Evolutionary conservation across 192 early-diverging fungal genomes (phyloP).

Genomic region (Umbelopsis isabellina): DNA sequence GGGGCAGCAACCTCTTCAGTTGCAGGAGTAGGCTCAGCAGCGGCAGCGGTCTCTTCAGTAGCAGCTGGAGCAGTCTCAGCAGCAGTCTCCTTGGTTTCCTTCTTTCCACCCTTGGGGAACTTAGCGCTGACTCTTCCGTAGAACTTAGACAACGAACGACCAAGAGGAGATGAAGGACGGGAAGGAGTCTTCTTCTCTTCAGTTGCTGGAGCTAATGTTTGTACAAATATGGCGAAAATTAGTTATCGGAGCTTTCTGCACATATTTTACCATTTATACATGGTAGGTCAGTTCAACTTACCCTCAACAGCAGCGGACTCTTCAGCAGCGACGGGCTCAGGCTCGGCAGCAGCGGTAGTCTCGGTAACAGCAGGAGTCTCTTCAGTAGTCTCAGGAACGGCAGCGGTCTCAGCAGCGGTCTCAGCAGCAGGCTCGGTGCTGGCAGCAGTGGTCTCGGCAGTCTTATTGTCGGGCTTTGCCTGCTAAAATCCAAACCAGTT

Average conservation of each 20-base stretch:
- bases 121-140: slow-evolving; percentile 12
- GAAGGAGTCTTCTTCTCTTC: slow-evolving; percentile 15
- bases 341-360: slow-evolving; percentile 4
- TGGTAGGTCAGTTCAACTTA: background rate
- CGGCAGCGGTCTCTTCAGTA: slow-evolving; percentile 21
- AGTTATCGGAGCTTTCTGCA: background rate
- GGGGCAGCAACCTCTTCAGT: slow-evolving; percentile 23
- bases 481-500: too few species aligned
- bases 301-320: slow-evolving; percentile 11
- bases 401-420: background rate
- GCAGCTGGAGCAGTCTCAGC: background rate
- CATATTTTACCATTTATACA: background rate
- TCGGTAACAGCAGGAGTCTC: background rate
- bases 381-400: background rate
- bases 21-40: background rate
- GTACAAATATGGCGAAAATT: background rate
- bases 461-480: background rate
- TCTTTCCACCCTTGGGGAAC: slow-evolving; percentile 19
- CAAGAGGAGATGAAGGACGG: slow-evolving; percentile 19
- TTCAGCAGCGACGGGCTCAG: slow-evolving; percentile 17
- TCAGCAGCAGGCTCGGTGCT: slow-evolving; percentile 1
- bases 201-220: background rate
- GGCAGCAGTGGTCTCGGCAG: background rate
- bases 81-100: slow-evolving; percentile 6
- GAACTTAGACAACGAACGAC: slow-evolving; percentile 9